These are phyloP conservation scores for Acanthamoeba culbertsoni DNA, from an alignment of 208 protist species.

Conservation along the genomic window DNA sequence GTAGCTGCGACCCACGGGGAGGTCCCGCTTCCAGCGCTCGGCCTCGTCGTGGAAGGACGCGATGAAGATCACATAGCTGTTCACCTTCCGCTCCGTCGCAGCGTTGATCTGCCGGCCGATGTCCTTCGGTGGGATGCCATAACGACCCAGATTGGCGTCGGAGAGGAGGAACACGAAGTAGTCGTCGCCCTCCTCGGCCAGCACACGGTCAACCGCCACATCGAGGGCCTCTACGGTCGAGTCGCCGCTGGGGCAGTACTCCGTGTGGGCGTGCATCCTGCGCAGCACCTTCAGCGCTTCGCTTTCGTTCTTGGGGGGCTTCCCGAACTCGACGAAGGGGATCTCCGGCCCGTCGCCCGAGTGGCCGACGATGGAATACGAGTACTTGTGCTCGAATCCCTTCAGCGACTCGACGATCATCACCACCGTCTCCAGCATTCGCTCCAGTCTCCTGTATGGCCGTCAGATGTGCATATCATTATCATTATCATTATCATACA, in stretches of 20 bases:
- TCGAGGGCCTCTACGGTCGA: slow-evolving; percentile 83
- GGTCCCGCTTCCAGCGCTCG: slow-evolving; percentile 83
- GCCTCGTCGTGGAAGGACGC: slow-evolving; percentile 85
- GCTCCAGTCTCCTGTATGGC: slow-evolving; percentile 81
- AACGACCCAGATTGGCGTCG: slow-evolving; percentile 89
- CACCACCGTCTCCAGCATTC: slow-evolving; percentile 88
- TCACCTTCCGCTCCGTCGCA: slow-evolving; percentile 44
- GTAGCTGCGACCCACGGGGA: slow-evolving; percentile 87
- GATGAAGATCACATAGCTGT: slow-evolving; percentile 84
- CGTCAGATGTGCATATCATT: not conserved
- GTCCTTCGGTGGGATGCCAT: slow-evolving; percentile 36
- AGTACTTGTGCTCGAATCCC: slow-evolving; percentile 89
- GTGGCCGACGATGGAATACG: slow-evolving; percentile 90
- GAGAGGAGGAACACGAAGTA: slow-evolving; percentile 93
- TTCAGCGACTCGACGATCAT: slow-evolving; percentile 92
- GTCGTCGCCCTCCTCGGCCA: slow-evolving; percentile 85
- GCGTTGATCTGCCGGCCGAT: not conserved
- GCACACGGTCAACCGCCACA: not conserved
- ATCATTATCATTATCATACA: not conserved
- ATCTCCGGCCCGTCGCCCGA: slow-evolving; percentile 87
- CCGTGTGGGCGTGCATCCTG: slow-evolving; percentile 90
- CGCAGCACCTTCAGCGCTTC: slow-evolving; percentile 82
- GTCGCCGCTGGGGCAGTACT: slow-evolving; percentile 92
- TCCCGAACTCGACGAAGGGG: slow-evolving; percentile 69
- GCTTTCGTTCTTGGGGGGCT: slow-evolving; percentile 66